Percentiles rank a stretch among this genome's conserved stretches.
phyloP scores from a whole-genome alignment of 2,329 filamentous ascomycete genomes.

The Pyricularia pennisetigena region DNA sequence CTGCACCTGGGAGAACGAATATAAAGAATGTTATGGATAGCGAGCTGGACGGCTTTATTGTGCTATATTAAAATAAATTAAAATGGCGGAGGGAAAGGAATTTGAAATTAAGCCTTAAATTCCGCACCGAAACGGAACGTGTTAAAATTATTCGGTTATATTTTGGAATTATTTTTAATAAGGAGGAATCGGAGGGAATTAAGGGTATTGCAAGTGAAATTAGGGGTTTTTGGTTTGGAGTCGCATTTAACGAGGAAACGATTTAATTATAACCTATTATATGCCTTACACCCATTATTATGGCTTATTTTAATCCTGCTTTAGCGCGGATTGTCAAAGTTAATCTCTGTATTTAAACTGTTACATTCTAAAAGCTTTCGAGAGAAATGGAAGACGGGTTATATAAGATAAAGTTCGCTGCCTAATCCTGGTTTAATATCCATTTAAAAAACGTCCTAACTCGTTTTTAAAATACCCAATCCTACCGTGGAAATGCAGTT shows the following conservation, averaged over 20 bases:
- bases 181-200: neutral
- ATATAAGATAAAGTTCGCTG: too few species aligned
- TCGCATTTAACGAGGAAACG: neutral
- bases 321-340: neutral
- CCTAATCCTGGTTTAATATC: too few species aligned
- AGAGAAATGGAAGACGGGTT: neutral
- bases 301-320: neutral
- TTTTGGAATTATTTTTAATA: neutral
- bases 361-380: neutral
- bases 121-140: neutral
- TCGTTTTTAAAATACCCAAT: too few species aligned
- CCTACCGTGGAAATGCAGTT: too few species aligned
- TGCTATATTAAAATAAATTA: neutral
- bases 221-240: neutral
- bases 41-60: neutral
- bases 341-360: neutral
- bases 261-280: neutral
- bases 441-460: too few species aligned
- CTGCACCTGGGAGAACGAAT: neutral
- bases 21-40: neutral
- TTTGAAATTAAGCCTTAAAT: neutral
- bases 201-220: neutral
- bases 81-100: neutral
- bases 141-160: neutral
- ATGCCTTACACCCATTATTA: neutral